A percentile compares a stretch with the other conserved stretches of the same genome.
phyloP scores from a whole-genome alignment of 768 basidiomycete species.

The Lepiota subincarnata region DNA sequence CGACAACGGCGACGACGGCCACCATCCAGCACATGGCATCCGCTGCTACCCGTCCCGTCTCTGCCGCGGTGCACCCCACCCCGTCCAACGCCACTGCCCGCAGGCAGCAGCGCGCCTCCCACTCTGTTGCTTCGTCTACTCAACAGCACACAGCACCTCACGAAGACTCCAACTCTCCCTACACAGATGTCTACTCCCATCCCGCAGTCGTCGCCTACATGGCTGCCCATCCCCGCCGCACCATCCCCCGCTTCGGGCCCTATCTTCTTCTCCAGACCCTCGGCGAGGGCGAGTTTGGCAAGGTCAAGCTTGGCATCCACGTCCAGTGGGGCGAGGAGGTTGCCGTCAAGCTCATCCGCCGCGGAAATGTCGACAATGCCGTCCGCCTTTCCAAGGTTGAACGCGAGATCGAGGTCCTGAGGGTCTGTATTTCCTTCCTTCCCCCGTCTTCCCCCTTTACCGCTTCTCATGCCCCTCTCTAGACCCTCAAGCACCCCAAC shows the following conservation, averaged over 20 bases:
- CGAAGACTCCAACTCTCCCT: constrained; percentile 42
- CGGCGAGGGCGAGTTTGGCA: constrained; percentile 98
- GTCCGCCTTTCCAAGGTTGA: constrained; percentile 93
- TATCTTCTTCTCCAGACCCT: constrained; percentile 94
- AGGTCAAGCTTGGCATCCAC: constrained; percentile 97
- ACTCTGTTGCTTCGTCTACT: constrained; percentile 49
- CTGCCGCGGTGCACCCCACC: constrained; percentile 52
- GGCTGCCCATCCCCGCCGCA: constrained; percentile 77
- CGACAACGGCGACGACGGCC: background rate
- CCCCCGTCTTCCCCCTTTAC: constrained; percentile 1
- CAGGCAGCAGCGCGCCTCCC: constrained; percentile 69
- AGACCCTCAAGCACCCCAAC: constrained; percentile 96
- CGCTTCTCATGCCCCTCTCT: constrained; percentile 18
- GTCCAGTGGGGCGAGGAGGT: constrained; percentile 94
- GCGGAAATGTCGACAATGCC: constrained; percentile 85
- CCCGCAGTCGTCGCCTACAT: constrained; percentile 83
- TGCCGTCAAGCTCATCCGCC: constrained; percentile 94
- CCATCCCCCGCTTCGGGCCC: constrained; percentile 91
- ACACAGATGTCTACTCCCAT: constrained; percentile 77
- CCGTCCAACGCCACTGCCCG: constrained; percentile 29
- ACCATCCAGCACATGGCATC: constrained; percentile 20
- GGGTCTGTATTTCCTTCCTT: constrained; percentile 51
- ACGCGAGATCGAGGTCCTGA: constrained; percentile 94
- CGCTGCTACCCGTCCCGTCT: constrained; percentile 47
- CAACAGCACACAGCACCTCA: constrained; percentile 21